These are phyloP conservation scores for Leccinum longicurvipes DNA, from an alignment of 768 basidiomycete species.

Conservation along the genomic window DNA sequence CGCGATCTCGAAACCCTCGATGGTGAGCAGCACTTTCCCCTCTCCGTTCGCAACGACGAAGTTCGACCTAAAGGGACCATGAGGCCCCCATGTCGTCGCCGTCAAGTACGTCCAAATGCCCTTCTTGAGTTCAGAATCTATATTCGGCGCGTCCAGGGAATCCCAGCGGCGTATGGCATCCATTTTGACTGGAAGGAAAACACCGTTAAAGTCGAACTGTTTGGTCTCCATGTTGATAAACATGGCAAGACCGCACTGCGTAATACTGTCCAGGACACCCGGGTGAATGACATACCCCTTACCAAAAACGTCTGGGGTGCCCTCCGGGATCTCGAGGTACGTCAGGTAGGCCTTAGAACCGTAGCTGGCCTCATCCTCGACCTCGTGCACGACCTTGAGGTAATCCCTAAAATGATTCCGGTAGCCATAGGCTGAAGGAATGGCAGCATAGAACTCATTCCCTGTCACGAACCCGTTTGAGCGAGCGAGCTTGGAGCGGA, in stretches of 20 bases:
- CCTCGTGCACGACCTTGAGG: constrained; percentile 27
- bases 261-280: constrained; percentile 33
- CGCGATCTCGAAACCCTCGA: constrained; percentile 34
- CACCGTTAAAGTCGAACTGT: constrained; percentile 30
- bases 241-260: constrained; percentile 31
- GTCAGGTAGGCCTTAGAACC: constrained; percentile 27
- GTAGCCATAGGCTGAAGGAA: constrained; percentile 22
- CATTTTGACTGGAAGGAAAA: constrained; percentile 31
- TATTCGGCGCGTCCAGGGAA: constrained; percentile 19
- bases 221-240: constrained; percentile 29
- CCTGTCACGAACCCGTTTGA: constrained; percentile 17
- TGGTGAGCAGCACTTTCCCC: constrained; percentile 31
- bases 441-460: constrained; percentile 16
- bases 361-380: constrained; percentile 27
- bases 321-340: constrained; percentile 19
- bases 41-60: constrained; percentile 29
- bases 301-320: constrained; percentile 28
- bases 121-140: constrained; percentile 28
- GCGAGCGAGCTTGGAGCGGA: constrained; percentile 19
- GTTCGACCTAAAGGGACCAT: constrained; percentile 22
- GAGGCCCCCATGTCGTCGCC: constrained; percentile 20
- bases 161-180: constrained; percentile 31
- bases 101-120: constrained; percentile 32
- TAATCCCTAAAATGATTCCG: constrained; percentile 26
- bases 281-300: constrained; percentile 32